phyloP scores from a whole-genome alignment of 139 green algal species.

The Chlorella sp. region DNA sequence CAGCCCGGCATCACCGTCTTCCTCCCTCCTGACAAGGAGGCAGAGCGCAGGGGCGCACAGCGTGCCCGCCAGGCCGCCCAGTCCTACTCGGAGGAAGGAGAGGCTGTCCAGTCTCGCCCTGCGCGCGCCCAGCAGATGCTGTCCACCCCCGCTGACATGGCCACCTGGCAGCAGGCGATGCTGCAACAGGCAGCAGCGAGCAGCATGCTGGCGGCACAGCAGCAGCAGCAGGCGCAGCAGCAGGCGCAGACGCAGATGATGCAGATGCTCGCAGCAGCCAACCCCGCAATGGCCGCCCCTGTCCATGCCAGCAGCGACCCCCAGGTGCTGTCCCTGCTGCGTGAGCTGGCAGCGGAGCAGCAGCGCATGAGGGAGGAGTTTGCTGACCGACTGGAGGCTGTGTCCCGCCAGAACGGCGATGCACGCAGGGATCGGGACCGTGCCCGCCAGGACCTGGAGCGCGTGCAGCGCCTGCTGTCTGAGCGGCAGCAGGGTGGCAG shows the following conservation, averaged over 20 bases:
- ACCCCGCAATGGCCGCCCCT: background rate
- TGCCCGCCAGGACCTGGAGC: conserved; percentile 14
- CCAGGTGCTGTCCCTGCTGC: conserved; percentile 17
- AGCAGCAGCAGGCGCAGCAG: conserved; percentile 13
- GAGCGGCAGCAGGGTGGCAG: background rate
- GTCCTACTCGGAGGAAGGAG: background rate
- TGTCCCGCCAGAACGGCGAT: background rate
- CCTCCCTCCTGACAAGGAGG: conserved; percentile 24
- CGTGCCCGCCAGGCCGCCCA: background rate
- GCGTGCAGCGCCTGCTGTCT: conserved; percentile 33
- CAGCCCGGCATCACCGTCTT: conserved; percentile 27
- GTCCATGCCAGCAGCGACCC: background rate
- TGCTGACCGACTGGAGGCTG: background rate
- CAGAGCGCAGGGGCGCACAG: background rate
- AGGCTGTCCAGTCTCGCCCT: background rate
- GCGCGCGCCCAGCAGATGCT: background rate
- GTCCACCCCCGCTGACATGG: background rate
- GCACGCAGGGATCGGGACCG: conserved; percentile 25
- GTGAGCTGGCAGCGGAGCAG: conserved; percentile 16
- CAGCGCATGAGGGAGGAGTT: conserved; percentile 5
- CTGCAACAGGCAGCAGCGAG: background rate
- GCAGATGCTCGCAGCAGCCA: background rate
- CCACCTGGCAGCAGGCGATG: background rate
- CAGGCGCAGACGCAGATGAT: background rate
- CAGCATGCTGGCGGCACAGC: background rate